phyloP scores from a whole-genome alignment of 441 rosid species.

The Arabidopsis hybrid region DNA sequence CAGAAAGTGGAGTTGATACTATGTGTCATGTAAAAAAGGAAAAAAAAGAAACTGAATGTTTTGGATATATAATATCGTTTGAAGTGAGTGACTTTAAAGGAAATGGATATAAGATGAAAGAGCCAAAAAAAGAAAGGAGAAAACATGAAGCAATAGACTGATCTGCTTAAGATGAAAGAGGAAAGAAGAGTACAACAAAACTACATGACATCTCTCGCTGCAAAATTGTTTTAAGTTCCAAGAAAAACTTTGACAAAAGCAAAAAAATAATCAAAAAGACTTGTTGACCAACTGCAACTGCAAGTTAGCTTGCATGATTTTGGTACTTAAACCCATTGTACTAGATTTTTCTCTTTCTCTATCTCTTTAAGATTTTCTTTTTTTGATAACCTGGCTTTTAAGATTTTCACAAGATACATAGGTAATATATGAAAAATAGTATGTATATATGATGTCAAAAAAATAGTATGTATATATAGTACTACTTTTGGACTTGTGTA shows the following conservation, averaged over 20 bases:
- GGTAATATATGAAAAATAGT: slow-evolving; percentile 11
- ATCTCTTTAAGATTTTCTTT: slow-evolving; percentile 23
- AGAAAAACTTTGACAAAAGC: slow-evolving; percentile 34
- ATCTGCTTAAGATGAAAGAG: slow-evolving; percentile 46
- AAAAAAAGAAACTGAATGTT: neutral
- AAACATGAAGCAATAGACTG: slow-evolving; percentile 34
- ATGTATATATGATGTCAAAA: neutral
- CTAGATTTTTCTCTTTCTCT: slow-evolving; percentile 18
- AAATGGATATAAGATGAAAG: slow-evolving; percentile 1
- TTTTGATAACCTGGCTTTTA: slow-evolving; percentile 1
- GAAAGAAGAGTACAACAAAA: slow-evolving; percentile 42
- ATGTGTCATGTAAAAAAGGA: neutral
- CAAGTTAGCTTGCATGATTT: slow-evolving; percentile 32
- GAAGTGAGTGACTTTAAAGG: slow-evolving; percentile 23
- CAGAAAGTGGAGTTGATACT: slow-evolving; percentile 19
- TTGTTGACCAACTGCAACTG: slow-evolving; percentile 40
- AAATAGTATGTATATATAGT: neutral
- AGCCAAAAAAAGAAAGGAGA: slow-evolving; percentile 1
- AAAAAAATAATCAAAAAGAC: slow-evolving; percentile 27
- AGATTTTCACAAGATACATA: slow-evolving; percentile 30
- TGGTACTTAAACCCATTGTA: slow-evolving; percentile 37
- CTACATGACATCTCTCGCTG: slow-evolving; percentile 42
- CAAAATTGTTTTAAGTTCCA: slow-evolving; percentile 35
- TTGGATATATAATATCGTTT: slow-evolving; percentile 1
- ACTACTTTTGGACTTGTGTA: slow-evolving; percentile 12